These are phyloP conservation scores for Eucalyptus erythrocorys DNA, from an alignment of 345 rosid genomes.

Conservation along the genomic window DNA sequence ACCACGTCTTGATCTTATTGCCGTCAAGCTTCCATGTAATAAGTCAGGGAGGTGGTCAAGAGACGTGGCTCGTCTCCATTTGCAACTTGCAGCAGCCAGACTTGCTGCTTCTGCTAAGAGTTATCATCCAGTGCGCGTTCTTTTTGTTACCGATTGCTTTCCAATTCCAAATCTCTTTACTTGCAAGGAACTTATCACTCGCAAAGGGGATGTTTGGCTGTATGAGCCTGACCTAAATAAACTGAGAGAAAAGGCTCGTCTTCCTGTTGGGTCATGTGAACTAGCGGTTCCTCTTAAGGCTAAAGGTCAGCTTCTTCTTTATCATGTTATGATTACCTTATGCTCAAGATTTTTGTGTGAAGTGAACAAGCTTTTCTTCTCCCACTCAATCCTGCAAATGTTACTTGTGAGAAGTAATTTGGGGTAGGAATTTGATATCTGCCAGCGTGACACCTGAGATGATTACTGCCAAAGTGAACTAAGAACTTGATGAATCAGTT, in stretches of 20 bases:
- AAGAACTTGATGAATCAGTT: background rate
- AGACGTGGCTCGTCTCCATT: constrained; percentile 74
- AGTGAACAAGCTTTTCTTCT: background rate
- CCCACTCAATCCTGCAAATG: background rate
- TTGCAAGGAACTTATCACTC: constrained; percentile 60
- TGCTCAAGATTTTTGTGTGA: background rate
- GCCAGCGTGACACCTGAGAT: background rate
- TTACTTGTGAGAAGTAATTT: background rate
- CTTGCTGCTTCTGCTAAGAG: constrained; percentile 72
- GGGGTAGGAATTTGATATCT: background rate
- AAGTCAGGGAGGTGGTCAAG: constrained; percentile 63
- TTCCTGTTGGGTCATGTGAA: constrained; percentile 86
- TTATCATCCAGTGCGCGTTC: constrained; percentile 54
- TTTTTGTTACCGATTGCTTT: constrained; percentile 60
- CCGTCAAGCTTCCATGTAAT: constrained; percentile 75
- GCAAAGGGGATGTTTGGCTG: constrained; percentile 58
- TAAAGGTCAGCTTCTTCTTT: constrained; percentile 40
- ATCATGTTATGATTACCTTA: background rate
- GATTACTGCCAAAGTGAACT: background rate
- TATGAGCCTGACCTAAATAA: constrained; percentile 52
- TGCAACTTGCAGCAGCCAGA: constrained; percentile 79
- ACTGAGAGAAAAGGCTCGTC: constrained; percentile 54
- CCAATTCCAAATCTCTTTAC: constrained; percentile 74
- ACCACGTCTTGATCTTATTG: constrained; percentile 62
- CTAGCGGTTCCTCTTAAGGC: constrained; percentile 76